Evolutionary conservation across 2,329 filamentous ascomycete species (phyloP).

Genomic region (Fusarium redolens): DNA sequence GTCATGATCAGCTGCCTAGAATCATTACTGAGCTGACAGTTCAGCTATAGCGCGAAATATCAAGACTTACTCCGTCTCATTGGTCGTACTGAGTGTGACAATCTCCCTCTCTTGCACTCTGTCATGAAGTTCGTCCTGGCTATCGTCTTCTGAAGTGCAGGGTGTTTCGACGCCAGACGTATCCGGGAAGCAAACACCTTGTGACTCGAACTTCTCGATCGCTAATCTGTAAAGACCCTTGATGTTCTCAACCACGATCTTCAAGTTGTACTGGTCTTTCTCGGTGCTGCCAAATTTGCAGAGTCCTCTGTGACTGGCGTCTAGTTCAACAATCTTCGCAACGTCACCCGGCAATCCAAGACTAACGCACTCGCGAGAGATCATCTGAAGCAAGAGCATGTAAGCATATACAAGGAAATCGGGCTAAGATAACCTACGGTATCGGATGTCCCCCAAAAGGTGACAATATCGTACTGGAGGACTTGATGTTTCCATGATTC

Average conservation of each 20-base stretch:
- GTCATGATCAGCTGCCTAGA: neutral
- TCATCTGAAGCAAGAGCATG: fast-evolving
- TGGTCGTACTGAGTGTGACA: fast-evolving
- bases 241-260: neutral
- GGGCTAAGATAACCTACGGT: fast-evolving
- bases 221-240: neutral
- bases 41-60: fast-evolving
- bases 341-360: neutral
- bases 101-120: neutral
- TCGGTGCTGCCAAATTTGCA: neutral
- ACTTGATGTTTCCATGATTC: neutral
- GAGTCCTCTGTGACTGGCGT: neutral
- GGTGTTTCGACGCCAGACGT: fast-evolving
- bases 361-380: neutral
- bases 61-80: fast-evolving
- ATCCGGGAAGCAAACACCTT: fast-evolving
- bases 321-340: neutral
- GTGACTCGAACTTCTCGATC: fast-evolving
- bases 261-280: neutral
- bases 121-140: too few species aligned
- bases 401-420: fast-evolving
- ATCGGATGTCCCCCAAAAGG: neutral
- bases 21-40: fast-evolving
- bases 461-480: neutral
- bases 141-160: neutral